Conservation (phyloP, 805 yeast genomes). For the Wickerhamiella nectarea region DNA sequence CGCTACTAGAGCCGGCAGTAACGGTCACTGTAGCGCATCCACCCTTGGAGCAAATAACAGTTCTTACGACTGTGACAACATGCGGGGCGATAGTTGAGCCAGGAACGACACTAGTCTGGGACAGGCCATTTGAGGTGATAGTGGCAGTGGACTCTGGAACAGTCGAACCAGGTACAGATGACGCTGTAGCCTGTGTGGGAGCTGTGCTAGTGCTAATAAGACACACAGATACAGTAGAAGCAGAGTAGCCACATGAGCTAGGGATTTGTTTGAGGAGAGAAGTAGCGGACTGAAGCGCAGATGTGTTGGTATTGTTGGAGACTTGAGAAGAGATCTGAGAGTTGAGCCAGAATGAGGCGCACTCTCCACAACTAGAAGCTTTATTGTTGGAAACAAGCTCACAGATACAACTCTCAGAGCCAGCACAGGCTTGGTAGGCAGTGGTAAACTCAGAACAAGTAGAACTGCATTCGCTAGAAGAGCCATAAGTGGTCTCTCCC, state of each 20-base stretch:
- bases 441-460: background rate
- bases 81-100: slow-evolving; percentile 6
- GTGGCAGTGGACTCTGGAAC: background rate
- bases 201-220: background rate
- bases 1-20: background rate
- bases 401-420: background rate
- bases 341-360: background rate
- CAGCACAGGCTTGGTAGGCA: background rate
- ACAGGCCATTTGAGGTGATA: background rate
- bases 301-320: background rate
- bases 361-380: background rate
- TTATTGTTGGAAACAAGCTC: background rate
- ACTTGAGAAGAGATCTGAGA: background rate
- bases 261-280: background rate
- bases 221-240: background rate
- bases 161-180: slow-evolving; percentile 1
- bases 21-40: slow-evolving; percentile 1
- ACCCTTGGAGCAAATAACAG: slow-evolving; percentile 1
- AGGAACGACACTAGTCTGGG: background rate
- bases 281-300: background rate
- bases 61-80: slow-evolving; percentile 2
- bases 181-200: background rate
- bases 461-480: background rate
- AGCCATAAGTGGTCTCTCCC: background rate
- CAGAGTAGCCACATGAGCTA: background rate